Evolutionary conservation across 106 monocot genomes (phyloP).

Genomic region (Allium sativum): DNA sequence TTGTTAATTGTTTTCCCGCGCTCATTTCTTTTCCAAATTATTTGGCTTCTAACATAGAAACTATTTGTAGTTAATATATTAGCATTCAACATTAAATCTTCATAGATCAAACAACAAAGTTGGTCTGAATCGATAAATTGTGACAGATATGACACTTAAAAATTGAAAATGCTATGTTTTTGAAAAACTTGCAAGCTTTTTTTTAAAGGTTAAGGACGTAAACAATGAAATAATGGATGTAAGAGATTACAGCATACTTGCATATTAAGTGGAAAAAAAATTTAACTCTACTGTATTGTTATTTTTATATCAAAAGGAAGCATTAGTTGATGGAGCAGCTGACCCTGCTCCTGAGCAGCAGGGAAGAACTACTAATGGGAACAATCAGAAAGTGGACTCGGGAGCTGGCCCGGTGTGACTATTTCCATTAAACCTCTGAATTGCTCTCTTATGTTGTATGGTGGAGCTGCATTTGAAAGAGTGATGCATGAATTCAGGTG

Average conservation of each 20-base stretch:
- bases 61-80: background rate
- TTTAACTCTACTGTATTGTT: no score
- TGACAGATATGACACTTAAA: no score
- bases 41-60: background rate
- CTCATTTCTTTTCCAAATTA: no score
- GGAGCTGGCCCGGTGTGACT: slow-evolving; percentile 84
- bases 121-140: no score
- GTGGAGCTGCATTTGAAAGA: slow-evolving; percentile 98
- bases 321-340: slow-evolving; percentile 86
- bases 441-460: slow-evolving; percentile 67
- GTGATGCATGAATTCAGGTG: slow-evolving; percentile 96
- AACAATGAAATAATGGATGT: no score
- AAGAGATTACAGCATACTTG: no score
- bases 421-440: slow-evolving; percentile 61
- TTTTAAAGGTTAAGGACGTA: background rate
- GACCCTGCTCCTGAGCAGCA: slow-evolving; percentile 96
- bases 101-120: no score
- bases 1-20: no score
- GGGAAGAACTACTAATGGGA: slow-evolving; percentile 83
- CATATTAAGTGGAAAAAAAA: no score
- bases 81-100: no score
- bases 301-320: slow-evolving; percentile 25
- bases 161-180: no score
- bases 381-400: slow-evolving; percentile 70
- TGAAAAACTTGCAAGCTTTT: background rate